These are phyloP conservation scores for Murraya paniculata DNA, from an alignment of 345 rosid species.

Conservation along the genomic window DNA sequence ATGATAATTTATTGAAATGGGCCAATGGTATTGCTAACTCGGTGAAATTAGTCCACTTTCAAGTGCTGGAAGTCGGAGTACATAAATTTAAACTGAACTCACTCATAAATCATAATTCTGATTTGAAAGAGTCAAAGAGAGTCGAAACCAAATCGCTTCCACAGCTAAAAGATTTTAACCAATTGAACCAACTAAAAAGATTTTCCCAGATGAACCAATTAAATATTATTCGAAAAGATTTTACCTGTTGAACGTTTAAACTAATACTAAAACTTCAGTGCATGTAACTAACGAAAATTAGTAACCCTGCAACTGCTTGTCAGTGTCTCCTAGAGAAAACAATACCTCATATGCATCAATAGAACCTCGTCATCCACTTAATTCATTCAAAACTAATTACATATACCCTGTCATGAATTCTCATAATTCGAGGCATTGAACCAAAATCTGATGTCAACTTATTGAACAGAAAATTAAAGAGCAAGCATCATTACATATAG, in stretches of 20 bases:
- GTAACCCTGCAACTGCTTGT: neutral
- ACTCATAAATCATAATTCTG: neutral
- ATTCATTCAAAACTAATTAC: neutral
- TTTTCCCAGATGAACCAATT: neutral
- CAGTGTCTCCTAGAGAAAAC: neutral
- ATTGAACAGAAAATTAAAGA: neutral
- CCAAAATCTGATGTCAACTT: neutral
- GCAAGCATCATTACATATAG: neutral
- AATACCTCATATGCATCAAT: neutral
- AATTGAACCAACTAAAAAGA: neutral
- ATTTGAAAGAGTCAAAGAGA: neutral
- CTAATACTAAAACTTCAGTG: neutral
- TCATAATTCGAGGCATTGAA: neutral
- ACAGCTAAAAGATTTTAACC: neutral
- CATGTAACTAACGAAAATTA: neutral
- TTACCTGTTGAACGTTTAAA: too few species aligned
- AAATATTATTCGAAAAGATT: too few species aligned
- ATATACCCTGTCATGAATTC: neutral
- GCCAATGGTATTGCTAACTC: neutral
- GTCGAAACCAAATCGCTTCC: neutral
- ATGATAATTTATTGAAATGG: neutral
- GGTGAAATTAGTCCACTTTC: neutral
- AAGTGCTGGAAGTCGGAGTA: neutral
- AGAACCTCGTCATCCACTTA: neutral
- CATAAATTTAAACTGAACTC: neutral